A percentile compares a stretch with the other conserved stretches of the same genome.
Conservation (phyloP, 371 early-diverging fungal genomes). For the Mortierella sp. region DNA sequence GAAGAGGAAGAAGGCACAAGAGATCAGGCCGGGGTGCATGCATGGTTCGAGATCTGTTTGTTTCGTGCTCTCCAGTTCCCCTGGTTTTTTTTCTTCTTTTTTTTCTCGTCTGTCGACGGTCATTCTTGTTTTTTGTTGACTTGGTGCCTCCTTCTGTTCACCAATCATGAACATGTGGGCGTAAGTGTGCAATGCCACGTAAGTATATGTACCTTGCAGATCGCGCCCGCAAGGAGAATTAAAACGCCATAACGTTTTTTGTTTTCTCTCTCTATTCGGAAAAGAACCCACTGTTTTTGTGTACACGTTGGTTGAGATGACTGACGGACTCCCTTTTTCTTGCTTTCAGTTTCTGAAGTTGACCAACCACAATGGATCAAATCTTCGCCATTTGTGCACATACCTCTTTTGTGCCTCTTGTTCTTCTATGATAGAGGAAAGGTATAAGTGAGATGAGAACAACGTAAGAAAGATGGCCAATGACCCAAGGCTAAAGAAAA, state of each 20-base stretch:
- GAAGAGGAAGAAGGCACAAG: not conserved
- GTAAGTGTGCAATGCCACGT: not conserved
- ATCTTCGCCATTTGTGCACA: not conserved
- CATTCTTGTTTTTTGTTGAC: not conserved
- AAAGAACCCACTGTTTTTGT: not conserved
- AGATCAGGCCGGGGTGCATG: conserved; percentile 10
- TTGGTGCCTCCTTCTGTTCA: not conserved
- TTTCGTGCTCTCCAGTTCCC: conserved; percentile 7
- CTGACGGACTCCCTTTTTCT: not conserved
- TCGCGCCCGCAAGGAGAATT: not conserved
- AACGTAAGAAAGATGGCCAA: not conserved
- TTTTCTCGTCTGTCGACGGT: not conserved
- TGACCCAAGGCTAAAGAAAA: not conserved
- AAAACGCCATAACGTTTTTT: not conserved
- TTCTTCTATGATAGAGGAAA: not conserved
- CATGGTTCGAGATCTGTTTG: not conserved
- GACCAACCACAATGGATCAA: not conserved
- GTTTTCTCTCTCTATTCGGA: not conserved
- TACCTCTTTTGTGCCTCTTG: not conserved
- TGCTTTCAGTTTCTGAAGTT: not conserved
- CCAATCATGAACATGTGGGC: not conserved
- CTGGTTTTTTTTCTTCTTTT: not conserved
- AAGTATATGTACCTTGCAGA: not conserved
- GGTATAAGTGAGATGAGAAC: not conserved
- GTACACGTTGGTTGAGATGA: not conserved